These are phyloP conservation scores for Aspergillus viridinutans DNA, from an alignment of 2,329 filamentous ascomycete genomes.

Conservation along the genomic window DNA sequence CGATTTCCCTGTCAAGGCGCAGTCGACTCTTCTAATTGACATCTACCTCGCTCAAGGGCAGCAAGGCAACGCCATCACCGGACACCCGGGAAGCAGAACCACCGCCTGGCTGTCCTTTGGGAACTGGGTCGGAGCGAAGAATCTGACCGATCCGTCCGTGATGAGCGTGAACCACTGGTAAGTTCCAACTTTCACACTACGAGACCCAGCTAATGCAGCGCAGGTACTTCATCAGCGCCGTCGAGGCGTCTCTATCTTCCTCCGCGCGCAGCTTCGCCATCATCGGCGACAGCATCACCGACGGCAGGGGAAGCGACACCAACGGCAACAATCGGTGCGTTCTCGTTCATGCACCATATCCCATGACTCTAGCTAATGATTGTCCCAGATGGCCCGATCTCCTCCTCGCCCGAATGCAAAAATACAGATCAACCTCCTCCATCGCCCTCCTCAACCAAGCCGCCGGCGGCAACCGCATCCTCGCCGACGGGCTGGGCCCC, in stretches of 20 bases:
- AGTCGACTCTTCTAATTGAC: constrained; percentile 54
- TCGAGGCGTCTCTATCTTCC: constrained; percentile 52
- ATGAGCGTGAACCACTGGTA: constrained; percentile 44
- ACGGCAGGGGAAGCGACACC: constrained; percentile 58
- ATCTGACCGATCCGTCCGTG: constrained; percentile 39
- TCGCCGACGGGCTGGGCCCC: constrained; percentile 60
- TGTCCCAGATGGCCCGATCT: constrained; percentile 53
- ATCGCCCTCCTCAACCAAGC: constrained; percentile 62
- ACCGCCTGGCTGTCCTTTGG: constrained; percentile 58
- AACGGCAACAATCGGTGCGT: constrained; percentile 53
- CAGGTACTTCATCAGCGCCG: constrained; percentile 57
- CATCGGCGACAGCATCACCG: constrained; percentile 63
- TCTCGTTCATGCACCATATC: background rate
- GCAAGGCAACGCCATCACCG: constrained; percentile 54
- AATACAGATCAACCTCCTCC: constrained; percentile 41
- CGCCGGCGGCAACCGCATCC: constrained; percentile 64
- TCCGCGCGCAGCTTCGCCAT: constrained; percentile 48
- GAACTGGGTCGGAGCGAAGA: constrained; percentile 50
- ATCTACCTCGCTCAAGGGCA: constrained; percentile 58
- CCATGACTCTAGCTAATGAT: background rate
- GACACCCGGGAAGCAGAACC: constrained; percentile 62
- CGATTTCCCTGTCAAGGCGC: constrained; percentile 49
- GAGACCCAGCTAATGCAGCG: constrained; percentile 16
- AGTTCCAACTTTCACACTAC: background rate
- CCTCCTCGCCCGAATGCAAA: constrained; percentile 50